Base-by-base conservation (phyloP, 805 yeast species). In the Pichia membranifaciens region DNA sequence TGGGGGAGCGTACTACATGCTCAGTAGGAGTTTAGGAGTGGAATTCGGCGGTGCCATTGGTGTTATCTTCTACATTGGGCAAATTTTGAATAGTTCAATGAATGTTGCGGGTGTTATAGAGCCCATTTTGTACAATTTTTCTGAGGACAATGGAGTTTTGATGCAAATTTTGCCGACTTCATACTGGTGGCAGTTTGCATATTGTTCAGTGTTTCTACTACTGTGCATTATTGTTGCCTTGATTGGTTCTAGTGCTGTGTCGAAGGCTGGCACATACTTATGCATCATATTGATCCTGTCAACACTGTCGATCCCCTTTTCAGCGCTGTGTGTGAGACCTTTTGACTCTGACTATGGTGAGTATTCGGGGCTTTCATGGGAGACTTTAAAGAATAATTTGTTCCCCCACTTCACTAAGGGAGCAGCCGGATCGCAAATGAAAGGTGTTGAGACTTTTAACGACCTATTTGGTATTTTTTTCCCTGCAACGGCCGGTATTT, bases 21-120 rank as follows among this genome's bases (percentile, higher is more conserved):
- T 93, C 50, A 85, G 96, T 31, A 74, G 99, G 55, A 84, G 96
- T 31, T 69, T 93, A 51, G 99, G 99, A 0, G 96, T 97, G 3
- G 99, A 93, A 62, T 93, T 93, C 66, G 99, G 99, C 23, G 99
- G 99, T 3, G 85, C 96, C 4, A 91, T 93, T 53, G 99, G 99
- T 1, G 73, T 93, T 25, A 91, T 93, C 21, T 93, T 93, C 64
- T 95, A 84, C 60, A 73, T 93, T 45, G 99, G 99, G 0, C 99
- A 93, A 68, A 89, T 90, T 8, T 71, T 93, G 49, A 93, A 93
- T 62, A 75, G 89, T 41, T 89, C 96, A 37, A 76, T 93, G 74
- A 93, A 93, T 64, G 96, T 93, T 38, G 96, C 90, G 3, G 99
- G 99, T 67, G 80, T 93, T 53, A 83, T 90, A 41, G 98, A 93